Base-by-base conservation (phyloP, 139 green algal genomes). In the Asterochloris erici region DNA sequence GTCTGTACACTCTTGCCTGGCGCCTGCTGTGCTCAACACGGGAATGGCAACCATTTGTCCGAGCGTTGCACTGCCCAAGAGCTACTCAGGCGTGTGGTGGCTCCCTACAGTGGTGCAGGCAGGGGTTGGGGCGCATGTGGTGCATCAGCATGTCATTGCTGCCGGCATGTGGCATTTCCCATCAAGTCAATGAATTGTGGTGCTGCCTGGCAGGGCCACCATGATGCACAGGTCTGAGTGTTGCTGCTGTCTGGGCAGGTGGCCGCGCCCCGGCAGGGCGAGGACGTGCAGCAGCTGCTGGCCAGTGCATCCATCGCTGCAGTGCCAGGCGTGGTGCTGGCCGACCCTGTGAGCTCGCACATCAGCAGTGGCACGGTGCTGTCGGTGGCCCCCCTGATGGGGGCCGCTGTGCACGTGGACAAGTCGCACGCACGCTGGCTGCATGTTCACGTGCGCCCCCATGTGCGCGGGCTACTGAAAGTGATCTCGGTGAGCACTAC, bases 391-490 rank as follows among this genome's bases (percentile, higher is more conserved):
- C 94, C 95, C 4, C 84, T 97, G 61, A 81, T 97, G 85, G 93
- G 92, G 17, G 86, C 86, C 0, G 74, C 86, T 0, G 84, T 93
- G 0, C n/a, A 27, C 6, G 71, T 90, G 13, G 93, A 98, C 85
- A 62, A 71, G 0, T 77, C 85, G 11, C 91, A 96, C 79, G 21
- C 79, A 26, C 87, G 90, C 60, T 97, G 93, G 93, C 88, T 97
- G 81, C 93, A 97, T 73, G 86, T 97, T 75, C 87, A 92, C 77
- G 93, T 97, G 80, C 88, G 93, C 0, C 93, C 93, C 0, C 91
- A 85, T 12, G 89, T 94, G 64, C 88, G 90, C 1, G 91, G 91
- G 26, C 87, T 97, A 70, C 82, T 92, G 24, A 89, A 90, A 81
- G 82, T 77, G 17, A 61, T 83, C 21, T 71, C 62, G 83, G 83